Conservation (phyloP, 1,139 yeast genomes). For the Debaryomyces udenii region DNA sequence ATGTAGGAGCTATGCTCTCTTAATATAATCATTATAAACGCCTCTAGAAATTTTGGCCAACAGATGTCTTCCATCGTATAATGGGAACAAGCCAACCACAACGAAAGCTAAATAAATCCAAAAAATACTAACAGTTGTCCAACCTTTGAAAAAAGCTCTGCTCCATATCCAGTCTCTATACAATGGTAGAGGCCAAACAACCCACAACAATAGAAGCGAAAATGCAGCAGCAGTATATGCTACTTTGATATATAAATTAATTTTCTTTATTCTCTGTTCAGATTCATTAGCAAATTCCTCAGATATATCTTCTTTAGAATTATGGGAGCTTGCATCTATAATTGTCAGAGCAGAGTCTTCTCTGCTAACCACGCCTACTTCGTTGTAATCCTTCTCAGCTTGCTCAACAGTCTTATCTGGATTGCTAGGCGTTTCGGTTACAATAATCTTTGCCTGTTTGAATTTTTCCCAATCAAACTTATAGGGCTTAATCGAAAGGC, state of each 20-base stretch:
- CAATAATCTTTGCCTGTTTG: constrained; percentile 24
- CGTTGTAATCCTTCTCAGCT: too few species aligned
- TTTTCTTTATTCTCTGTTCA: constrained; percentile 13
- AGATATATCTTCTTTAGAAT: background rate
- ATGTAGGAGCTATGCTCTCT: background rate
- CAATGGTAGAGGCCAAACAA: constrained; percentile 51
- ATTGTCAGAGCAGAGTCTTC: background rate
- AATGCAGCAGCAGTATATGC: constrained; percentile 33
- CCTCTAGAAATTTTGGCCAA: constrained; percentile 26
- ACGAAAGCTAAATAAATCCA: constrained; percentile 40
- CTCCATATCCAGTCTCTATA: constrained; percentile 48
- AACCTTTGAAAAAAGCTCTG: constrained; percentile 43
- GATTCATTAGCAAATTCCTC: constrained; percentile 7
- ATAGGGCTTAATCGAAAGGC: constrained; percentile 28
- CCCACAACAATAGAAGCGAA: constrained; percentile 38
- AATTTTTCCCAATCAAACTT: constrained; percentile 37
- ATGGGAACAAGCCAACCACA: constrained; percentile 41
- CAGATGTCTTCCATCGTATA: constrained; percentile 38
- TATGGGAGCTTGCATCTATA: background rate
- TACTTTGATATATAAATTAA: constrained; percentile 27
- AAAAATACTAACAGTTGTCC: constrained; percentile 39
- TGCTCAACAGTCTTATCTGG: background rate
- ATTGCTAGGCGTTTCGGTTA: constrained; percentile 14
- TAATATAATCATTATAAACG: constrained; percentile 18
- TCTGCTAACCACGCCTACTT: background rate